phyloP scores from a whole-genome alignment of 768 basidiomycete species.

The Agaricus subrufescens region DNA sequence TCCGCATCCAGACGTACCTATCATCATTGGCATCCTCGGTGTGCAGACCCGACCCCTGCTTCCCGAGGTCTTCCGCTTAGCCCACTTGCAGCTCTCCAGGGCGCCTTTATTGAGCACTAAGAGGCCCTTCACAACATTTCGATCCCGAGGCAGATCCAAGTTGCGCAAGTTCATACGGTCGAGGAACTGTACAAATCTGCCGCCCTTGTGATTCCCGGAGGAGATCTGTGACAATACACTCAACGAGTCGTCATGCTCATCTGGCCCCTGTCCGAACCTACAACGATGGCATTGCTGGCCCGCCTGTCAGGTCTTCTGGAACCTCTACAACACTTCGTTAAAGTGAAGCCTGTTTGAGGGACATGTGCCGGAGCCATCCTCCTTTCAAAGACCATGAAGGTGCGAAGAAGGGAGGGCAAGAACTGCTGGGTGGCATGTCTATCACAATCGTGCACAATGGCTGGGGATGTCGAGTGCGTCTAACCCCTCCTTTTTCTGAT shows the following conservation, averaged over 20 bases:
- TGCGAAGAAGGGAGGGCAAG: slow-evolving; percentile 84
- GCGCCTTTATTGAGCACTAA: slow-evolving; percentile 71
- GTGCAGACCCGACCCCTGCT: slow-evolving; percentile 12
- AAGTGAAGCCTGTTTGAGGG: slow-evolving; percentile 81
- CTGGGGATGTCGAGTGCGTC: slow-evolving; percentile 84
- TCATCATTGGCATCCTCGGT: slow-evolving; percentile 50
- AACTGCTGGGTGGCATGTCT: slow-evolving; percentile 76
- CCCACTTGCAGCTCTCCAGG: slow-evolving; percentile 74
- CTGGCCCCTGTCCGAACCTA: slow-evolving; percentile 59
- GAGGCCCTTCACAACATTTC: slow-evolving; percentile 54
- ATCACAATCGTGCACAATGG: slow-evolving; percentile 84
- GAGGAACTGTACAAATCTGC: slow-evolving; percentile 75
- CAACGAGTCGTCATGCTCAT: background rate
- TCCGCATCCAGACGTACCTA: background rate
- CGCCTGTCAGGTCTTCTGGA: slow-evolving; percentile 71
- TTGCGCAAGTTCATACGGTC: slow-evolving; percentile 63
- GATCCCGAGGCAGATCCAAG: slow-evolving; percentile 37
- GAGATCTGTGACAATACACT: slow-evolving; percentile 42
- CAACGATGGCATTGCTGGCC: slow-evolving; percentile 81
- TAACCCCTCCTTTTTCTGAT: background rate
- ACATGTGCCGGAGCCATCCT: slow-evolving; percentile 96
- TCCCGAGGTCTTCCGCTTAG: slow-evolving; percentile 7
- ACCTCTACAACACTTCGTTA: slow-evolving; percentile 73
- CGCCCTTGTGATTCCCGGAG: slow-evolving; percentile 91
- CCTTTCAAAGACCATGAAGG: slow-evolving; percentile 71